Evolutionary conservation across 164 flowering plant genomes (phyloP), one percentile per base, ranked within the genome.

Genomic region (Pachysandra terminalis): DNA sequence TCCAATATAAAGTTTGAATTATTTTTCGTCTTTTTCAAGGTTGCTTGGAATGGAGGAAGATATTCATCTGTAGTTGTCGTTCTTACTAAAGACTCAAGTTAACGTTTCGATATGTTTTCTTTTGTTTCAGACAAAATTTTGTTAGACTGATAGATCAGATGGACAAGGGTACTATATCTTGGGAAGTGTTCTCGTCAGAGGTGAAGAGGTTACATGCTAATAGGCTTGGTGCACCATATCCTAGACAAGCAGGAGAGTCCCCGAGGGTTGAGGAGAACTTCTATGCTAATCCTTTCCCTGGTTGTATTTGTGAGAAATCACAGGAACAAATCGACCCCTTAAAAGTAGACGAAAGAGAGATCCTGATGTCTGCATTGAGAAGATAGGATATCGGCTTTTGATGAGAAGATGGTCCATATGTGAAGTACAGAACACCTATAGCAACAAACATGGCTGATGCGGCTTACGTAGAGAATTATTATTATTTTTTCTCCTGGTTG

Each of bases 281-380:
- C 65, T 85, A 79, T 72, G 86, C 89, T 26, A 87, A 88, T 61
- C 93, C 93, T 64, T 72, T 69, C 49, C 90, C 93, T 15, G 89
- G 83, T 19, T 86, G 90, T 68, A 27, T 86, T 56, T 86, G 90
- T 58, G 68, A 76, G 62, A 77, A 61, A 61, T 53, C 78, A 41
- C 67, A 51, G 58, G 27, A 10, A 15, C 51, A 45, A 45, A 45
- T 15, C 51, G 10, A 45, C 51, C 51, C 1, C 51, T 15, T 10
- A 15, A 45, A 15, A 45, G 51, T 5, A 45, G 37, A 32, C 37
- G 5, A 32, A 32, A 45, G 51, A 45, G 9, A 45, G 51, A 45
- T 1, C n/a, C 6, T 10, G 17, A 45, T 10, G 51, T 12, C 51
- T 45, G 51, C 17, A 10, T 45, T 15, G 17, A 10, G 17, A 15